Evolutionary conservation across 495 filamentous ascomycete species (phyloP).

Genomic region (Podospora fimiseda): DNA sequence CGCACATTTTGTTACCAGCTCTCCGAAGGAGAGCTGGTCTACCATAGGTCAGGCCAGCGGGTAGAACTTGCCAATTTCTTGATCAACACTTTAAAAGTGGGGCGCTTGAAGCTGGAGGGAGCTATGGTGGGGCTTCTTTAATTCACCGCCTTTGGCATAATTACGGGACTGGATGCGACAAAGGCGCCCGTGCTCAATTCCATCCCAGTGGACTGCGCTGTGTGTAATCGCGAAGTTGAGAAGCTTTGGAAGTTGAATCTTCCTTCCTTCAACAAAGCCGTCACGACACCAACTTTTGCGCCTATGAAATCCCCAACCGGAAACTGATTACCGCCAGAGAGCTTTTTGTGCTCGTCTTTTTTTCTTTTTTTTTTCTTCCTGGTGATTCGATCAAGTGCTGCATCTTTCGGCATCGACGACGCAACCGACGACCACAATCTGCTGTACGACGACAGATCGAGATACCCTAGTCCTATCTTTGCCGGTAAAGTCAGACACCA

Average conservation of each 20-base stretch:
- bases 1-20: too few relatives aligned
- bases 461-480: not conserved
- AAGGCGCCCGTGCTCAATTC: constrained; percentile 4
- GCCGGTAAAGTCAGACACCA: constrained; percentile 1
- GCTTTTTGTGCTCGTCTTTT: not conserved
- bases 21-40: too few relatives aligned
- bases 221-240: not conserved
- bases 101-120: not conserved
- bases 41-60: too few relatives aligned
- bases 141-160: constrained; percentile 16
- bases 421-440: not conserved
- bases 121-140: not conserved
- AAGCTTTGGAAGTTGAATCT: not conserved
- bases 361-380: not conserved
- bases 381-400: not conserved
- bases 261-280: not conserved
- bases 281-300: not conserved
- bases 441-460: not conserved
- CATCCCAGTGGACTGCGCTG: not conserved
- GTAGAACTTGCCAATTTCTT: too few relatives aligned
- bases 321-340: not conserved
- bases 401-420: not conserved
- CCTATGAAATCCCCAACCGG: not conserved
- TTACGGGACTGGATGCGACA: constrained; percentile 11
- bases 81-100: not conserved